Evolutionary conservation across 257 asterid species (phyloP).

Genomic region (Sherardia arvensis): DNA sequence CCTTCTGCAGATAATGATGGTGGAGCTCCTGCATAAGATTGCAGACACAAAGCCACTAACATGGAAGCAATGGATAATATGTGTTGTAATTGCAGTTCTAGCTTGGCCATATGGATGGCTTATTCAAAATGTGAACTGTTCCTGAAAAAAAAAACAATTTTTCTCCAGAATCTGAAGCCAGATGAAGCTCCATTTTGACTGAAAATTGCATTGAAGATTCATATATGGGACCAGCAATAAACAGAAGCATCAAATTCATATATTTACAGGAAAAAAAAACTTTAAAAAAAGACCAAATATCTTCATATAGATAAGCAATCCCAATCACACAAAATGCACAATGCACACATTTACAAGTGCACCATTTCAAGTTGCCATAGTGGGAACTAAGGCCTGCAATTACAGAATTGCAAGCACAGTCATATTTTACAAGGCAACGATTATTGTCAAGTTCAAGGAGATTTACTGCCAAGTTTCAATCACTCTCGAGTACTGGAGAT

Average conservation of each 20-base stretch:
- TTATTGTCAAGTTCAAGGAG: constrained; percentile 2
- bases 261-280: neutral
- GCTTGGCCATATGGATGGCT: constrained; percentile 25
- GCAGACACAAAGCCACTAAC: constrained; percentile 20
- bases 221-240: neutral
- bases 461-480: neutral
- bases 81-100: constrained; percentile 14
- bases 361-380: constrained; percentile 1
- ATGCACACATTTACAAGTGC: constrained; percentile 7
- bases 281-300: neutral
- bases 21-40: constrained; percentile 15
- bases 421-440: neutral
- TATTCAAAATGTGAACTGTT: constrained; percentile 4
- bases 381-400: neutral
- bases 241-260: neutral
- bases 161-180: too few species aligned
- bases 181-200: neutral
- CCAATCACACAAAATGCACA: neutral
- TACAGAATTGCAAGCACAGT: constrained; percentile 5
- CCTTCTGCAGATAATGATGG: constrained; percentile 18
- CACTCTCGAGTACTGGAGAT: constrained; percentile 10
- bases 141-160: neutral
- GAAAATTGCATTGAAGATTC: neutral
- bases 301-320: constrained; percentile 1
- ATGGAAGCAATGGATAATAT: constrained; percentile 24